phyloP scores from a whole-genome alignment of 805 yeast genomes.

The Wickerhamomyces queroliae region DNA sequence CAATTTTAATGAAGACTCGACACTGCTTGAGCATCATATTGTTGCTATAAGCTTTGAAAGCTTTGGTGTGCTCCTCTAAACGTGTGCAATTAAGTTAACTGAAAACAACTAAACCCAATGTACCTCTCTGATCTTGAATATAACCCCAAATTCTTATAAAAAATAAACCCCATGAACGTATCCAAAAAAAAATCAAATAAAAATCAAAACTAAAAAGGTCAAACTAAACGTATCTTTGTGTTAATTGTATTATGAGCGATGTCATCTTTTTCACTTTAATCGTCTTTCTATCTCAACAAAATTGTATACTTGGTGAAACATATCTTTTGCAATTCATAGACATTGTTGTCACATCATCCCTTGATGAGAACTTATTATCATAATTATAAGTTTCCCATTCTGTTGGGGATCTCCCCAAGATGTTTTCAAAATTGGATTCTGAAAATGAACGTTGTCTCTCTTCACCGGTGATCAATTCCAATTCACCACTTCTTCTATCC shows the following conservation, averaged over 20 bases:
- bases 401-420: too few species aligned
- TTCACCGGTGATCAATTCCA: slow-evolving; percentile 12
- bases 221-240: background rate
- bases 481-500: slow-evolving; percentile 11
- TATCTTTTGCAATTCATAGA: slow-evolving; percentile 1
- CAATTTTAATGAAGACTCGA: too few species aligned
- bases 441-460: background rate
- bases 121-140: too few species aligned
- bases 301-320: slow-evolving; percentile 3
- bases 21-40: too few species aligned
- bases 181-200: background rate
- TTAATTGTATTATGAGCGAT: background rate
- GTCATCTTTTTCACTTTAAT: background rate
- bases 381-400: background rate
- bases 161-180: too few species aligned
- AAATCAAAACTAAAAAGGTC: background rate
- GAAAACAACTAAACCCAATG: too few species aligned
- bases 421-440: too few species aligned
- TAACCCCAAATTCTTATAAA: too few species aligned
- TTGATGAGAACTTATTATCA: slow-evolving; percentile 1
- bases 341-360: slow-evolving; percentile 2
- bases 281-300: background rate
- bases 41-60: too few species aligned
- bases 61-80: too few species aligned
- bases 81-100: too few species aligned